Evolutionary conservation across 148 eudicot genomes (phyloP).

Genomic region (Selenicereus undatus): DNA sequence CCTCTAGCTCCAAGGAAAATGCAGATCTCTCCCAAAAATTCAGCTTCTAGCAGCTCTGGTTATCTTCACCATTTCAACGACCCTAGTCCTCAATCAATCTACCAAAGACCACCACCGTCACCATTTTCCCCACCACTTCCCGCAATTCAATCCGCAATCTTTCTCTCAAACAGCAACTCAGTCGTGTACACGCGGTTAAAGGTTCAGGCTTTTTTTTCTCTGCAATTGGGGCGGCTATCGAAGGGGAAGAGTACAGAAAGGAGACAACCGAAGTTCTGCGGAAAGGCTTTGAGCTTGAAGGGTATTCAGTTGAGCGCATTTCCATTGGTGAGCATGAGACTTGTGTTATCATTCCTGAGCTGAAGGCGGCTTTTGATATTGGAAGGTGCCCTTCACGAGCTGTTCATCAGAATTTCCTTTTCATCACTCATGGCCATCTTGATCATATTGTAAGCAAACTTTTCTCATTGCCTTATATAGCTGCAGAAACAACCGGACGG

Average conservation of each 20-base stretch:
- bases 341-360: slow-evolving; percentile 77
- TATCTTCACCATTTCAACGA: slow-evolving; percentile 24
- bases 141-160: slow-evolving; percentile 5
- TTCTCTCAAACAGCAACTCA: slow-evolving; percentile 15
- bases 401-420: slow-evolving; percentile 78
- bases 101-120: slow-evolving; percentile 11
- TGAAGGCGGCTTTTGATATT: slow-evolving; percentile 83
- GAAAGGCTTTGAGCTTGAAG: slow-evolving; percentile 58
- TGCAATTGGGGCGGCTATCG: slow-evolving; percentile 72
- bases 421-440: slow-evolving; percentile 94
- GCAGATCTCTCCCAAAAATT: slow-evolving; percentile 35
- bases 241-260: slow-evolving; percentile 87
- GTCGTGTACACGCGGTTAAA: slow-evolving; percentile 20
- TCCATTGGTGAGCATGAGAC: slow-evolving; percentile 96
- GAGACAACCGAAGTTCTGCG: slow-evolving; percentile 73
- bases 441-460: slow-evolving; percentile 75
- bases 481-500: too few relatives aligned
- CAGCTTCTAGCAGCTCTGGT: slow-evolving; percentile 34
- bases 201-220: slow-evolving; percentile 61
- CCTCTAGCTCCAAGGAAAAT: slow-evolving; percentile 26
- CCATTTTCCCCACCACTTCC: slow-evolving; percentile 17
- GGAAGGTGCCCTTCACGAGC: slow-evolving; percentile 87
- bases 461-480: background rate
- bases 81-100: slow-evolving; percentile 23
- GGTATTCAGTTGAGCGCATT: slow-evolving; percentile 68